Evolutionary conservation across 176 grass and related monocot genomes (phyloP), one percentile per base, ranked within the genome.

Genomic region (Triticum turgidum): DNA sequence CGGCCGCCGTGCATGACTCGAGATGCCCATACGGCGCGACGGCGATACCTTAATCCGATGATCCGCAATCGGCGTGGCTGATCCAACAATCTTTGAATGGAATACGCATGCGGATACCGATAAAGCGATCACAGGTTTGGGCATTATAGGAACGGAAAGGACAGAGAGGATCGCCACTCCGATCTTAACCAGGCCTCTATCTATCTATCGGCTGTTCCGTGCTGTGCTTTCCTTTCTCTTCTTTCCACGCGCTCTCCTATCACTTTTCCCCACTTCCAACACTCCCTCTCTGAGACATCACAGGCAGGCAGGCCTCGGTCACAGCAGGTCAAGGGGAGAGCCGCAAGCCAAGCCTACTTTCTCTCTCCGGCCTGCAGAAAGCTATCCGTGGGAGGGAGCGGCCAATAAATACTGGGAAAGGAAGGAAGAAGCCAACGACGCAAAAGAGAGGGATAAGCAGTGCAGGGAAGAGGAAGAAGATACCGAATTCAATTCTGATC

Each of bases 231-330:
- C 81, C 91, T 92, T 90, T 90, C 90, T 90, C 90, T 80, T 39
- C 87, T 90, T 90, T 91, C 88, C 66, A 91, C 84, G 91, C 83
- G 7, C 71, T 64, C 32, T 64, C 32, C 33, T 49, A 61, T 61
- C 88, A 86, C 89, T 89, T 93, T 94, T 82, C 20, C 87, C 89
- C 89, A 81, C 88, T 91, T 79, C 83, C 77, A 81, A 87, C 0
- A 83, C 87, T 76, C 59, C 38, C 21, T 59, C 76, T 63, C 72
- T 79, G 83, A 86, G 69, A 85, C 69, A 89, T 76, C 88, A 69
- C 69, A 74, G 10, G 71, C 81, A 22, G 34, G 17, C 58, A 72
- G 5, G 39, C 39, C 73, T 52, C 82, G 74, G 76, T 73, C 78
- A 79, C 54, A 59, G 54, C 86, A 89, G 80, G 93, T 85, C 83